Conservation (phyloP, 495 filamentous ascomycete species). For the Aspergillus asperescens region DNA sequence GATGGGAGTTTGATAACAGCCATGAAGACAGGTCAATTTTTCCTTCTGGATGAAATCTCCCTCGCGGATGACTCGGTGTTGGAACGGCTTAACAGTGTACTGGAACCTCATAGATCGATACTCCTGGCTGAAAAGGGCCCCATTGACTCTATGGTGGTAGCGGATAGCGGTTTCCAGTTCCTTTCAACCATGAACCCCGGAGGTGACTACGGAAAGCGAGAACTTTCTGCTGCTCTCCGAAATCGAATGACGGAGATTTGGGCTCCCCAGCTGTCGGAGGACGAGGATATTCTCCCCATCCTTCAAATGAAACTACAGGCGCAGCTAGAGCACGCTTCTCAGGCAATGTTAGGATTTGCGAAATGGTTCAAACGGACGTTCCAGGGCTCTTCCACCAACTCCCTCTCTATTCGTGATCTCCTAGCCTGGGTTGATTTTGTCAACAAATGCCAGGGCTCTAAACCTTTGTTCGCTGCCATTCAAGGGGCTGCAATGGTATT, state of each 20-base stretch:
- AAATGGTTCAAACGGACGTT: constrained; percentile 85
- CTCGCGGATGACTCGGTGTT: constrained; percentile 96
- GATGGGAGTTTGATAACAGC: constrained; percentile 93
- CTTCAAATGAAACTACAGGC: constrained; percentile 67
- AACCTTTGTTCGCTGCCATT: constrained; percentile 55
- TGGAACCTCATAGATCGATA: constrained; percentile 80
- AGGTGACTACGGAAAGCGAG: constrained; percentile 95
- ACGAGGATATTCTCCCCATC: constrained; percentile 82
- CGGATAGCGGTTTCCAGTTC: constrained; percentile 84
- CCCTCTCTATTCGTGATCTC: constrained; percentile 83
- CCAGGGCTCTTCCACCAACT: constrained; percentile 61
- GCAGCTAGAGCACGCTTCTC: constrained; percentile 37
- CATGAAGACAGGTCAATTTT: constrained; percentile 85
- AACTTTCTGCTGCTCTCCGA: constrained; percentile 88
- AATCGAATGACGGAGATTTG: constrained; percentile 99
- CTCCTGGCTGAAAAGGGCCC: constrained; percentile 91
- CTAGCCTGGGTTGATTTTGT: constrained; percentile 92
- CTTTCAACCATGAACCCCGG: constrained; percentile 99
- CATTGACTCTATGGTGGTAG: constrained; percentile 69
- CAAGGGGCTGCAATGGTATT: constrained; percentile 95
- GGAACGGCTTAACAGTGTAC: constrained; percentile 94
- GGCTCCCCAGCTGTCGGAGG: constrained; percentile 77
- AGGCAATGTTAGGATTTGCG: constrained; percentile 74
- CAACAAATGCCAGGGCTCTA: constrained; percentile 52
- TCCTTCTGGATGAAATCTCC: constrained; percentile 96